Evolutionary conservation across 495 filamentous ascomycete species (phyloP).

Genomic region (Lichina pygmaea): DNA sequence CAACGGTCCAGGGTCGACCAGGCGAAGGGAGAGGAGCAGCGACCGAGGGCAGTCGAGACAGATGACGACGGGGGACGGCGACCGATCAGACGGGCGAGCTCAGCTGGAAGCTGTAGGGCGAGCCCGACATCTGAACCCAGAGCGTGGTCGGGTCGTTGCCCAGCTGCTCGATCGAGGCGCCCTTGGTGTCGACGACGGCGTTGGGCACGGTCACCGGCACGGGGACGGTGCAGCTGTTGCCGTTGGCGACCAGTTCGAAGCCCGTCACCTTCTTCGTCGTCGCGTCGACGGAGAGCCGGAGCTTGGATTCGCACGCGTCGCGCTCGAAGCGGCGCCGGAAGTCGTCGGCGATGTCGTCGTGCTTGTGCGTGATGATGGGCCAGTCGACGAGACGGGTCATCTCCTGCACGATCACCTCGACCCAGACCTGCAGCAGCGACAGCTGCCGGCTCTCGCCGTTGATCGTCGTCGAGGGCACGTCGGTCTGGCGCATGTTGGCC

Average conservation of each 20-base stretch:
- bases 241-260: conserved; percentile 22
- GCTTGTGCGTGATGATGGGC: conserved; percentile 27
- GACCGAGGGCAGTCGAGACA: too few species aligned
- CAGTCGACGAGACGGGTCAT: conserved; percentile 29
- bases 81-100: neutral
- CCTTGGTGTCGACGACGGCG: conserved; percentile 13
- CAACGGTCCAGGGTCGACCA: too few species aligned
- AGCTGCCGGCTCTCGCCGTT: conserved; percentile 21
- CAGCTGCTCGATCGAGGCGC: conserved; percentile 24
- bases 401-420: conserved; percentile 28
- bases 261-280: conserved; percentile 18
- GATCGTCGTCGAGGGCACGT: conserved; percentile 19
- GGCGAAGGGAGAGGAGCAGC: too few species aligned
- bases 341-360: conserved; percentile 23
- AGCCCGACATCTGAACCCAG: conserved; percentile 27
- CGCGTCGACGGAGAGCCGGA: conserved; percentile 17
- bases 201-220: conserved; percentile 31
- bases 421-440: conserved; percentile 33
- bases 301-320: conserved; percentile 24
- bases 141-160: conserved; percentile 31
- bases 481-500: conserved; percentile 28
- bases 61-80: too few species aligned
- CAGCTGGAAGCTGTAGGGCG: conserved; percentile 23
- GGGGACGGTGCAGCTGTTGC: conserved; percentile 21
- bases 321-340: conserved; percentile 26